Base-by-base conservation (phyloP, 1,284 basidiomycete genomes). In the Porodaedalea pini region DNA sequence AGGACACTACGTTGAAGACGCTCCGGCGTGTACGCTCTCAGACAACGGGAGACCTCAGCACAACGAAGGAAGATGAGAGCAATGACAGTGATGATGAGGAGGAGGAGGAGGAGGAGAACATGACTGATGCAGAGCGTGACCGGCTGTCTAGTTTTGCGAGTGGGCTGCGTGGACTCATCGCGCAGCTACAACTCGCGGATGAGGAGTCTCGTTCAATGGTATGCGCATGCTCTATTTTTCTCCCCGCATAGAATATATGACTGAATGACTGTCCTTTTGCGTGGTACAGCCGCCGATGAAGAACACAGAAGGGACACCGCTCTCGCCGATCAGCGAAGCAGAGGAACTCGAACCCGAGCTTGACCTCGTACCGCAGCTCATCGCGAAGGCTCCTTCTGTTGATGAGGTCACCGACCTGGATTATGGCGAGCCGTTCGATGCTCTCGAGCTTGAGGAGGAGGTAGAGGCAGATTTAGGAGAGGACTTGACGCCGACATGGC, bases 91-190 rank as follows among this genome's bases (percentile, higher is more conserved):
- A 45, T 6, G 40, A 43, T 23, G 40, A 44, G 15, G 52, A 54
- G 27, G 25, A 17, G 17, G 31, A 4, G 23, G 29, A 34, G 15
- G 21, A n/a, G 13, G 48, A 34, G 6, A 19, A 4, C 7, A 4
- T 45, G 29, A 34, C 52, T 7, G 19, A 25, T 4, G n/a, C 19
- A 15, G 52, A 54, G 23, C 52, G 52, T 29, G 29, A 17, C 13
- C 52, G 29, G 6, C 41, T 54, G n/a, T n/a, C 17, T 4, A 23
- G 32, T 13, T 54, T 44, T 17, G 52, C 52, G 6, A 44, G 29
- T 32, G 52, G 52, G 2, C 27, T 54, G 31, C 52, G 52, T 21
- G 41, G 41, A 27, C 27, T 54, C 11, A 54, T 54, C 17, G 52
- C 52, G 37, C n/a, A 44, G 39, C 41, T 54, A 5, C 40, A 45